A percentile compares a stretch with the other conserved stretches of the same genome.
These are phyloP conservation scores for Neurospora sp. DNA, from an alignment of 495 filamentous ascomycete genomes.

Conservation along the genomic window DNA sequence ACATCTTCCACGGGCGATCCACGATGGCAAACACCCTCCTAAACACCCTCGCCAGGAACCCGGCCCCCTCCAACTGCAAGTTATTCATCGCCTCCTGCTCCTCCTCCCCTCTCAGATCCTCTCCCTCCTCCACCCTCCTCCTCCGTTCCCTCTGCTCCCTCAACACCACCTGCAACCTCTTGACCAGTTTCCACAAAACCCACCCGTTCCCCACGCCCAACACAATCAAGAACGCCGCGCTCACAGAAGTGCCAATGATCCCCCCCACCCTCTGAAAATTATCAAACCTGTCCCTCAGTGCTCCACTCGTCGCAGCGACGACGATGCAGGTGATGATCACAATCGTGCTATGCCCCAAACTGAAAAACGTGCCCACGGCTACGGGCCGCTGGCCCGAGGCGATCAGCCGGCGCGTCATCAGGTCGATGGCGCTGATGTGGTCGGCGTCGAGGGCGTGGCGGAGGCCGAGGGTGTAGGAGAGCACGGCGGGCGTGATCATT, in stretches of 20 bases:
- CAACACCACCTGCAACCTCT: conserved; percentile 54
- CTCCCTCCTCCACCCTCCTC: conserved; percentile 8
- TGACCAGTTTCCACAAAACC: conserved; percentile 67
- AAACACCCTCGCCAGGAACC: conserved; percentile 62
- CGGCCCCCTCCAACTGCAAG: conserved; percentile 66
- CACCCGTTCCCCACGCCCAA: conserved; percentile 78
- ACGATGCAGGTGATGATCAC: conserved; percentile 85
- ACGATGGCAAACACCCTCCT: conserved; percentile 72
- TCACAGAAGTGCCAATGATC: conserved; percentile 79
- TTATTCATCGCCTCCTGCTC: conserved; percentile 42
- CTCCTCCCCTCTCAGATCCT: conserved; percentile 6
- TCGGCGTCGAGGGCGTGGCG: conserved; percentile 94
- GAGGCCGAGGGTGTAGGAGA: conserved; percentile 82
- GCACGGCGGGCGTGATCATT: conserved; percentile 67
- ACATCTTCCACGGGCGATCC: conserved; percentile 96
- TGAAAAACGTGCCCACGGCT: conserved; percentile 95
- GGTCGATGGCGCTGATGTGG: conserved; percentile 92
- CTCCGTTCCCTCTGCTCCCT: conserved; percentile 17
- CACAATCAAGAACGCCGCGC: conserved; percentile 69
- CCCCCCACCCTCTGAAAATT: conserved; percentile 72
- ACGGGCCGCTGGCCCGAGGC: conserved; percentile 78
- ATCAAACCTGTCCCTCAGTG: conserved; percentile 68
- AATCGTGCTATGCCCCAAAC: conserved; percentile 86
- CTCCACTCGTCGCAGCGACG: conserved; percentile 80
- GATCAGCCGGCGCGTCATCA: conserved; percentile 88